These are phyloP conservation scores for Ceratobasidium sp. DNA, from an alignment of 1,284 basidiomycete genomes.

Conservation along the genomic window DNA sequence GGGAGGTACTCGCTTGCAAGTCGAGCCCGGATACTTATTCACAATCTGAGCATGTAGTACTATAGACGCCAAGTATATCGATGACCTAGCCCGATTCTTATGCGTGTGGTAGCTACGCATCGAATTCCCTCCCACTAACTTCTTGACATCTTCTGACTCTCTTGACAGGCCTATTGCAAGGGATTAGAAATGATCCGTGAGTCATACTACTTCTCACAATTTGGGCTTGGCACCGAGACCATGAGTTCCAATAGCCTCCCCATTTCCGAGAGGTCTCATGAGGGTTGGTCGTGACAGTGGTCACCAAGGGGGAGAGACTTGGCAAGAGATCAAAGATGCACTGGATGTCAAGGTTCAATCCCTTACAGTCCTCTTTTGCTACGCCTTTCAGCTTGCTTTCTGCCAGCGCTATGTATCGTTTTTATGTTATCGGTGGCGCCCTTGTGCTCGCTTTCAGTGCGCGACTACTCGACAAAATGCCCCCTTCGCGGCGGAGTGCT, in stretches of 20 bases:
- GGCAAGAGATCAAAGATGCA: too few species aligned
- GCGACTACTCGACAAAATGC: too few species aligned
- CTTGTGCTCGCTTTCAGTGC: not conserved
- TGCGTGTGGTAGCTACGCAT: conserved; percentile 13
- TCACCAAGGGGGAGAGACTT: too few species aligned
- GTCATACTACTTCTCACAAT: too few species aligned
- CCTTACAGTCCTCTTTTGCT: not conserved
- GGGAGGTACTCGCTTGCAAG: not conserved
- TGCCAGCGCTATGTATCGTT: not conserved
- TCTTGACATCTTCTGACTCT: not conserved
- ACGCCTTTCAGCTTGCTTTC: too few species aligned
- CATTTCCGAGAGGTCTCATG: too few species aligned
- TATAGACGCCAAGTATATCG: conserved; percentile 5
- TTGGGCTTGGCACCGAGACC: not conserved
- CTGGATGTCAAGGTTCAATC: not conserved
- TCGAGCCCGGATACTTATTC: not conserved
- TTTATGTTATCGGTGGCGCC: not conserved
- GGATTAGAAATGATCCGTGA: not conserved
- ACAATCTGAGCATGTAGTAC: not conserved
- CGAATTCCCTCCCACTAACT: too few species aligned
- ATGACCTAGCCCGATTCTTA: not conserved
- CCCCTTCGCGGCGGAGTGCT: too few species aligned
- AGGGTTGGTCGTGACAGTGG: too few species aligned
- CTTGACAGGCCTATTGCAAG: not conserved
- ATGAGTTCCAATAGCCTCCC: not conserved